Evolutionary conservation across 306 rosid species (phyloP), one percentile per base, ranked within the genome.

Genomic region (Dryas drummondii): DNA sequence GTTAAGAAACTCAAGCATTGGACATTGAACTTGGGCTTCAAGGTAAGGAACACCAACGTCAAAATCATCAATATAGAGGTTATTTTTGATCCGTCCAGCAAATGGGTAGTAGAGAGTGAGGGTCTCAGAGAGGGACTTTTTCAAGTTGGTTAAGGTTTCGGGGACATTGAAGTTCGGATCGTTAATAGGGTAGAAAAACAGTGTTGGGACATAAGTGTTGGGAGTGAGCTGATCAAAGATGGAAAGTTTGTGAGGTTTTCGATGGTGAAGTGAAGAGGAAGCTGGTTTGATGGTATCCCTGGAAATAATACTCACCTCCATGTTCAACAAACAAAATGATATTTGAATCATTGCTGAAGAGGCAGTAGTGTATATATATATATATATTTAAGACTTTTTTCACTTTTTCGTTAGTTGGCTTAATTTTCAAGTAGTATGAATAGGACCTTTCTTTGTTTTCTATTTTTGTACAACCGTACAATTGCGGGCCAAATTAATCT

Each of bases 41-140:
- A 58, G 46, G 72, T 41, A 88, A 10, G 75, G 14, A 7, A 77
- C 77, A 47, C 93, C 93, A 2, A 78, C 74, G 19, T 80, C 76
- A 45, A 84, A 86, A 54, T 83, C 79, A 22, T 83, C 51, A 26
- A 86, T 53, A 17, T 71, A 82, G 13, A 79, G 32, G 26, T 73
- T 78, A 16, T 82, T 42, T 6, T 80, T 73, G 45, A 73, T 41
- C 10, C 81, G 67, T 0, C 92, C 92, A 0, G 90, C 86, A 1
- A 88, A 1, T 44, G 90, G 92, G 68, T 85, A 85, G 81, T 75
- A 87, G 70, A 80, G 77, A 11, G 74, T 65, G 42, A 87, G 79
- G 11, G 86, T 75, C 59, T 85, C 82, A 0, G 88, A 83, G 6
- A 88, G 78, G 19, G 86, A 82, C 7, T 37, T 73, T 13, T 73